Evolutionary conservation across 2,329 filamentous ascomycete genomes (phyloP), one percentile per base, ranked within the genome.

Genomic region (Talaromyces albobiverticillius): DNA sequence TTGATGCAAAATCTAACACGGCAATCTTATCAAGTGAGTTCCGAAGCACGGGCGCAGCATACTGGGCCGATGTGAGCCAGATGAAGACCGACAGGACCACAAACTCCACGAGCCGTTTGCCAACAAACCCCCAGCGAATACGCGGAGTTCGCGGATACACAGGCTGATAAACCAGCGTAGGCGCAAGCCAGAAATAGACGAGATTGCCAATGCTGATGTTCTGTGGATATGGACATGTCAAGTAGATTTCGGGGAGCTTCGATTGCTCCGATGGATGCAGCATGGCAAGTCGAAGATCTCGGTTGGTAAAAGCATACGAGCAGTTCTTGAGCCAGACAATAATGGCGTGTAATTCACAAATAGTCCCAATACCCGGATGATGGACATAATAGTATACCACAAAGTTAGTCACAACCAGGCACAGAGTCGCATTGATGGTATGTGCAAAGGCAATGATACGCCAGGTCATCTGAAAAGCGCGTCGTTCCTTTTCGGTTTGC

Each of bases 181-280:
- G 94, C 0, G 93, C 94, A 86, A 92, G 93, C 93, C 94, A 97
- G 71, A 99, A 99, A 74, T 97, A 99, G 55, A 83, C 84, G 23
- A 99, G 77, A 68, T 97, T 99, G 48, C 80, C 75, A 61, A 96
- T 80, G 3, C 91, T 95, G 71, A 99, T 89, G 71, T 97, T 99
- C 46, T 83, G 74, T 0, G 94, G 94, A 68, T 99, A 99, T 0
- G 93, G 89, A 64, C 91, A 95, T 51, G 83, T 68, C 11, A 81
- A 78, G 75, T 97, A 99, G 22, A 97, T 79, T 34, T 89, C 85
- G 1, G 94, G 94, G 3, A 96, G 77, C 22, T 83, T 80, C 43
- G 84, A 82, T 48, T 86, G 81, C 10, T 69, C 65, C 55, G 88
- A 84, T 52, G 90, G 89, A 65, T 95, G 89, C 20, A 97, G 81